Conservation (phyloP, 179 eudicot genomes). For the Corrigiola litoralis region DNA sequence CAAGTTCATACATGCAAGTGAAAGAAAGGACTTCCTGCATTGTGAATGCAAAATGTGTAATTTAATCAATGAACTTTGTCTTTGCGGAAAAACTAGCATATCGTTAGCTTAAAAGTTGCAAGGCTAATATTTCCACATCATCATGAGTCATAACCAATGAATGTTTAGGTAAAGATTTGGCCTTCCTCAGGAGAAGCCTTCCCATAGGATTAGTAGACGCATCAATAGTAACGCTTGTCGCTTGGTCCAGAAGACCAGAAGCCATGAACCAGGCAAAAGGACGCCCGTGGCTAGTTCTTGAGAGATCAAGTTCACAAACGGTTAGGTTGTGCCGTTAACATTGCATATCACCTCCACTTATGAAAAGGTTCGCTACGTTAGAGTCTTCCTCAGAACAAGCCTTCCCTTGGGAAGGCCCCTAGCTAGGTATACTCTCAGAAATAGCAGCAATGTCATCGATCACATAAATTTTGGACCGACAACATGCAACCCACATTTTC, state of each 20-base stretch:
- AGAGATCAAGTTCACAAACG: too few relatives aligned
- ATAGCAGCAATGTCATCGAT: neutral
- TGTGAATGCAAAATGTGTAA: too few relatives aligned
- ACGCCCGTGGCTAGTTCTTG: neutral
- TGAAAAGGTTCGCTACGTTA: neutral
- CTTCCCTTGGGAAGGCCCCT: slow-evolving; percentile 11
- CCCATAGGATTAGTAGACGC: neutral
- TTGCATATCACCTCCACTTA: too few relatives aligned
- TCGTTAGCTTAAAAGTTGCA: too few relatives aligned
- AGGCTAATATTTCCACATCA: too few relatives aligned
- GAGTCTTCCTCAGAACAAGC: slow-evolving; percentile 9
- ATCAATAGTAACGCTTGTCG: neutral
- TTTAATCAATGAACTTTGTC: too few relatives aligned
- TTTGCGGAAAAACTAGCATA: too few relatives aligned
- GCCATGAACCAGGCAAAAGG: neutral
- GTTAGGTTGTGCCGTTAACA: neutral
- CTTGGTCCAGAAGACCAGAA: neutral
- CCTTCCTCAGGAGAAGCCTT: slow-evolving; percentile 14
- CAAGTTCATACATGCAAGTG: too few relatives aligned
- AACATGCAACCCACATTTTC: too few relatives aligned
- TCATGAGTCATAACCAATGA: too few relatives aligned
- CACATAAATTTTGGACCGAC: too few relatives aligned
- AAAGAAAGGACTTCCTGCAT: too few relatives aligned
- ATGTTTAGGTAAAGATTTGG: neutral
- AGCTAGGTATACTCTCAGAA: neutral